These are phyloP conservation scores for Globisporangium viniferum DNA, from an alignment of 352 stramenopile species.

Conservation along the genomic window DNA sequence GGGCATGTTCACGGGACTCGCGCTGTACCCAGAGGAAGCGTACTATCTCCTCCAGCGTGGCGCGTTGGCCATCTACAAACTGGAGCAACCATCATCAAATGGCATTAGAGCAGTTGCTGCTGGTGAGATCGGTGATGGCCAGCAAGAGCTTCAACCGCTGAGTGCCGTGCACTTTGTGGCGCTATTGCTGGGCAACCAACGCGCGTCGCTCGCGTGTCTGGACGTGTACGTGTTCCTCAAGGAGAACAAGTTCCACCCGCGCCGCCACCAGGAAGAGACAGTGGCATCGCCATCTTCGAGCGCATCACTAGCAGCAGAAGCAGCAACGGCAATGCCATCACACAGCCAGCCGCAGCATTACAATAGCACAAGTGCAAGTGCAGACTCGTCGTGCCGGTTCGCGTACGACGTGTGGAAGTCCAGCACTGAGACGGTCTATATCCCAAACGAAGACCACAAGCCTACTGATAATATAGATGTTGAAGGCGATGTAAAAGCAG, in stretches of 20 bases:
- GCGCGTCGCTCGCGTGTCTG: slow-evolving; percentile 38
- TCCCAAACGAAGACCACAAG: slow-evolving; percentile 12
- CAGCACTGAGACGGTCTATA: slow-evolving; percentile 22
- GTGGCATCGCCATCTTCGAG: background rate
- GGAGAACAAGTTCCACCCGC: slow-evolving; percentile 60
- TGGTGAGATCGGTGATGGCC: background rate
- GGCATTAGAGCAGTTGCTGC: background rate
- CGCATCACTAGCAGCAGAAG: background rate
- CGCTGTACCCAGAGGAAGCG: slow-evolving; percentile 68
- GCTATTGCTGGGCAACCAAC: slow-evolving; percentile 24
- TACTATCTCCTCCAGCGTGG: slow-evolving; percentile 59
- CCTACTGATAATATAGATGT: background rate
- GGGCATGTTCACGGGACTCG: slow-evolving; percentile 49
- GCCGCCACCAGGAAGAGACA: slow-evolving; percentile 23
- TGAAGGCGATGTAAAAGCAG: background rate
- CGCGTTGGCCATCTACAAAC: slow-evolving; percentile 41
- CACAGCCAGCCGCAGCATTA: slow-evolving; percentile 24
- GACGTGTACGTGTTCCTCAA: slow-evolving; percentile 65
- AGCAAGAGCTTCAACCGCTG: slow-evolving; percentile 14
- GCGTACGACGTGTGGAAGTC: slow-evolving; percentile 67
- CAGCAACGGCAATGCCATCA: background rate
- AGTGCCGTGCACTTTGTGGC: slow-evolving; percentile 22
- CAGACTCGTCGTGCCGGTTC: slow-evolving; percentile 19
- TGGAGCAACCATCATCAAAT: slow-evolving; percentile 8
- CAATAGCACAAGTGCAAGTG: background rate